Evolutionary conservation across 2,329 filamentous ascomycete species (phyloP).

Genomic region (Zasmidium citrigriseum): DNA sequence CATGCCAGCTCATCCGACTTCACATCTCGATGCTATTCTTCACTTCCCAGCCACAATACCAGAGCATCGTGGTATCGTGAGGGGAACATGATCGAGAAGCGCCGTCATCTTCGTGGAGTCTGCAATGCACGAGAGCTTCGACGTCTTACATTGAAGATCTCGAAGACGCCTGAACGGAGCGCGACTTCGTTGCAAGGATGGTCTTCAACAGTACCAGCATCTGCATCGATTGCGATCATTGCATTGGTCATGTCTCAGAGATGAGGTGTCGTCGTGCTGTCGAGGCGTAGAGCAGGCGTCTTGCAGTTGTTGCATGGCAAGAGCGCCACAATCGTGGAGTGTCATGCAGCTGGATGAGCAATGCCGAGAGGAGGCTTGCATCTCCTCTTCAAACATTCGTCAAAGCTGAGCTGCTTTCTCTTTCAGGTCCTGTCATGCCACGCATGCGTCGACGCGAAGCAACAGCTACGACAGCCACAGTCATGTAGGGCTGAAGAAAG

Average conservation of each 20-base stretch:
- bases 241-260: background rate
- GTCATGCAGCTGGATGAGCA: background rate
- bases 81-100: background rate
- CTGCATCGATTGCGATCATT: background rate
- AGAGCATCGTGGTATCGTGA: background rate
- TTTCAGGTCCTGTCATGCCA: background rate
- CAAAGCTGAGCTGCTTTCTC: background rate
- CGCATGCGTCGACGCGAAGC: background rate
- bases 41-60: background rate
- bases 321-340: background rate
- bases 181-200: background rate
- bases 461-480: background rate
- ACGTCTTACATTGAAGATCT: background rate
- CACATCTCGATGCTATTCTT: background rate
- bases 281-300: background rate
- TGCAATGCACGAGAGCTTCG: background rate
- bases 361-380: background rate
- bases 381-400: background rate
- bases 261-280: background rate
- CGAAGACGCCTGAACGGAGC: background rate
- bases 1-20: background rate
- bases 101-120: background rate
- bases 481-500: background rate
- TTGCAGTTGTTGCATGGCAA: background rate
- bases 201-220: background rate